Evolutionary conservation across 306 rosid genomes (phyloP).

Genomic region (Gastrolobium villosum): DNA sequence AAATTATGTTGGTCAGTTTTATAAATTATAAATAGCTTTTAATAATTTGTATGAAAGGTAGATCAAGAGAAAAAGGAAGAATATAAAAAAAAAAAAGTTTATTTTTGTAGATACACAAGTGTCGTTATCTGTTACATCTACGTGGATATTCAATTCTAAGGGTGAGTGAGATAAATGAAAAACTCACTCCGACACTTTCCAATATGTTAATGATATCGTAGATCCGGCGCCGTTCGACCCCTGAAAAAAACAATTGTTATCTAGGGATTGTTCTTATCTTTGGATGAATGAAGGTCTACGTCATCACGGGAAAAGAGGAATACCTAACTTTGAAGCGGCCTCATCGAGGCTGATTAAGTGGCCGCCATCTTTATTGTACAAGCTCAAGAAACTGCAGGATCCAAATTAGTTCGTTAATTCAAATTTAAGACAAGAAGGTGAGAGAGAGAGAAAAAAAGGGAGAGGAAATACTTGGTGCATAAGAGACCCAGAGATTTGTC

Average conservation of each 20-base stretch:
- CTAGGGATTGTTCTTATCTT: neutral
- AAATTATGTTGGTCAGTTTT: no score
- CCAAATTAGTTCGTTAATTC: neutral
- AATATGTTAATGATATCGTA: slow-evolving; percentile 83
- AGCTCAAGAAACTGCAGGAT: slow-evolving; percentile 55
- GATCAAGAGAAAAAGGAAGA: no score
- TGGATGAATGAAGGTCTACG: no score
- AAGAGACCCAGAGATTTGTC: slow-evolving; percentile 80
- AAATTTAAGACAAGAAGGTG: neutral
- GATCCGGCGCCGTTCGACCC: slow-evolving; percentile 88
- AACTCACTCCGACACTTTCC: slow-evolving; percentile 76
- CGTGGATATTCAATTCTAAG: no score
- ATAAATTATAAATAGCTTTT: no score
- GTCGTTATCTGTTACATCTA: no score
- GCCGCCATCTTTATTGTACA: slow-evolving; percentile 69
- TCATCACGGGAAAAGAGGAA: no score
- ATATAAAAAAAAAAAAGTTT: no score
- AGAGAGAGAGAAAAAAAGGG: neutral
- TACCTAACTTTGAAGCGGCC: slow-evolving; percentile 70
- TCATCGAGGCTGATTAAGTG: slow-evolving; percentile 77
- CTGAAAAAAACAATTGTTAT: neutral
- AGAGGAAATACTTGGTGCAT: slow-evolving; percentile 73
- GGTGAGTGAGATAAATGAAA: neutral
- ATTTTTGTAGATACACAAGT: no score
- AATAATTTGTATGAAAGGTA: no score